Evolutionary conservation across 2,329 filamentous ascomycete species (phyloP), one percentile per base, ranked within the genome.

Genomic region (Fusarium pininemorale): DNA sequence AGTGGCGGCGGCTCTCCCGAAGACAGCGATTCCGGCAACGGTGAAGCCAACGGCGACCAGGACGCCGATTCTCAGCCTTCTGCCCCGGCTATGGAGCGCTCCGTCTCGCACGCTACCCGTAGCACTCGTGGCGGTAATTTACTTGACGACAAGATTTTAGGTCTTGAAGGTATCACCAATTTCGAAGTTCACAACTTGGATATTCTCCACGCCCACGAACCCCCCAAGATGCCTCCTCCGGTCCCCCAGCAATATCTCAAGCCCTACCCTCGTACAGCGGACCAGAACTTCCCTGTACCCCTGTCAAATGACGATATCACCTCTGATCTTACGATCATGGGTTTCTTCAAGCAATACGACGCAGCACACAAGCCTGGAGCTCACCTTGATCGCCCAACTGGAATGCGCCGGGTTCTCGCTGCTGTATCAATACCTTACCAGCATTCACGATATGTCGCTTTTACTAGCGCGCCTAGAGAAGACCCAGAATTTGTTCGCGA

Each of bases 61-160:
- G 87, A 86, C 44, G 83, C 83, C 32, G 86, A 88, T 58, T 83
- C 84, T 10, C 81, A 82, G 20, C 83, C 82, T 2, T 85, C 87
- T 10, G 89, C 88, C 4, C 85, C 86, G 20, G 83, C 83, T 60
- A 92, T 92, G 90, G 90, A 92, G 79, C 87, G 90, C 39, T 89
- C 90, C 69, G 86, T 88, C 18, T 92, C 90, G 15, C 90, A 92
- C 68, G 88, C 89, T 18, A 92, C 90, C 24, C 85, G 90, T 48
- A 92, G 90, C 80, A 91, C 88, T 26, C 86, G 90, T 30, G 89
- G 82, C 30, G 83, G 82, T 32, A 90, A 89, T 76, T 89, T 89
- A 69, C 77, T 87, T 41, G 89, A 91, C 70, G 87, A 89, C 78
- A 88, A 87, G 76, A 82, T 89, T 44, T 83, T 90, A 18, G 90